Evolutionary conservation across 2,329 filamentous ascomycete genomes (phyloP), one percentile per base, ranked within the genome.

Genomic region (Penicillium hordei): DNA sequence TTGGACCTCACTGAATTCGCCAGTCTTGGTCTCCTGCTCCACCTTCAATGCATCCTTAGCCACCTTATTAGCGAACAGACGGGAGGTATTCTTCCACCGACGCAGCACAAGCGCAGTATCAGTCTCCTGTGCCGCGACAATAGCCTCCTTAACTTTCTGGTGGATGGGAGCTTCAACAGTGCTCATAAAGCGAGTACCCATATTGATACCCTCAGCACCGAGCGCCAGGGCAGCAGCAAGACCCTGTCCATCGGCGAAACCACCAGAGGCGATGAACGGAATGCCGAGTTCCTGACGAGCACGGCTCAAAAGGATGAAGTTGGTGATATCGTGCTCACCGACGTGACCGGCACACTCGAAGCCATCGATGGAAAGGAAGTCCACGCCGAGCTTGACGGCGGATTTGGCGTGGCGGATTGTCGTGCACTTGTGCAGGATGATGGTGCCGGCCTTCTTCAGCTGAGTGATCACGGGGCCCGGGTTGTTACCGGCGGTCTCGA

Each of bases 131-230:
- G 93, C 90, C 55, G 86, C 83, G 50, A 97, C 92, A 70, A 99
- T 99, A 65, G 89, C 83, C 75, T 95, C 83, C 83, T 99, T 99
- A 80, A 99, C 91, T 66, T 96, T 96, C 48, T 86, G 74, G 78
- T 99, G 94, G 63, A 99, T 90, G 0, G 94, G 94, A 17, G 93
- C 88, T 77, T 97, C 94, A 44, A 93, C 82, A 0, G 94, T 97
- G 79, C 89, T 93, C 90, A 99, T 95, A 81, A 97, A 99, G 42
- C 94, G 83, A 10, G 94, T 99, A 57, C 94, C 94, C 94, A 99
- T 99, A 79, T 99, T 99, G 78, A 97, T 88, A 62, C 94, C 94
- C 74, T 91, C 90, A 0, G 94, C 94, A 36, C 94, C 94, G 13
- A 99, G 83, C 40, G 89, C 88, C 66, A 99, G 81, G 8, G 94